Evolutionary conservation across 352 stramenopile species (phyloP), one percentile per base, ranked within the genome.

Genomic region (Lagenidium sp.): DNA sequence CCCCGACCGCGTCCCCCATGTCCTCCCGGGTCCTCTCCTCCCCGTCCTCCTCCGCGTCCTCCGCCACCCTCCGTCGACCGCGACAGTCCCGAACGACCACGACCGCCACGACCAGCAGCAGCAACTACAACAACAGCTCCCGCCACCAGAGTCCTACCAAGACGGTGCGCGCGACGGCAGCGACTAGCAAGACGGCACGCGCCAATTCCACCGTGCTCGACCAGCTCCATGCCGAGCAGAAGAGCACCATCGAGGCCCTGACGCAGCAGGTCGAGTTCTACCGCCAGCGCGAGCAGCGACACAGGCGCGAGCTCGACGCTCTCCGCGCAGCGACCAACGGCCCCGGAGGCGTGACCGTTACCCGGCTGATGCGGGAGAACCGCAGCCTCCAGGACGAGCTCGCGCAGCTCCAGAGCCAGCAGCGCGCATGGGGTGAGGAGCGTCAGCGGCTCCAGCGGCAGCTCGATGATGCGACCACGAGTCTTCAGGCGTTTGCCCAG

Each of bases 211-310:
- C 64, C 6, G 74, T 80, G 41, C 39, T 85, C 44, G 76, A 88
- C 54, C 72, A 88, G 45, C 56, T 88, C 32, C 76, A 88, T 48
- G 69, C 76, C 37, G 76, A 88, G 42, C 76, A 88, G 50, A 84
- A 83, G 47, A 76, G 68, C 40, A 88, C 76, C n/a, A 88, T 88
- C 58, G 76, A 88, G 58, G 76, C 76, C 41, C 43, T 88, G 25
- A 73, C 65, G 10, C 78, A 67, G 44, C 76, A 88, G 47, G 71
- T 88, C 11, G 68, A 85, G 52, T 85, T 88, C 57, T 88, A 85
- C 41, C 72, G 76, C 19, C 69, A 85, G 36, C 69, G 72, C 16
- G 76, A 88, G 37, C 70, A 84, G 51, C 76, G 76, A 5, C 66
- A 66, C 30, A 75, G 65, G 21, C 68, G 84, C 50, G 76, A 88